Evolutionary conservation across 2,329 filamentous ascomycete genomes (phyloP).

Genomic region (Sarocladium strictum): DNA sequence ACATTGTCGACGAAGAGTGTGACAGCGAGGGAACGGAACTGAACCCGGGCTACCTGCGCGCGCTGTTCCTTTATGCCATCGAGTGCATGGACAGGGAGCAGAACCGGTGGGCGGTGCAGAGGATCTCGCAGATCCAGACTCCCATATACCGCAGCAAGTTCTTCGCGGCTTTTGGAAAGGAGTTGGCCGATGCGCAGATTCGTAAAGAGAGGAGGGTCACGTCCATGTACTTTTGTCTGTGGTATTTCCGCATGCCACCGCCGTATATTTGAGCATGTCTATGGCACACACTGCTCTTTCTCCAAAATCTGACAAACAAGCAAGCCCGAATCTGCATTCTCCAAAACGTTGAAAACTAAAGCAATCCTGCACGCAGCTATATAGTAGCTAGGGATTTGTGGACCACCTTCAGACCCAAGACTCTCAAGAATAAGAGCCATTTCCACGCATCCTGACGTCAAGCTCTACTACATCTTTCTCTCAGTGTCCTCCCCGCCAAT

Average conservation of each 20-base stretch:
- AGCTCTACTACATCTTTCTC: too few relatives aligned
- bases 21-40: conserved; percentile 10
- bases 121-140: conserved; percentile 11
- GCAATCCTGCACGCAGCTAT: too few relatives aligned
- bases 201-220: conserved; percentile 11
- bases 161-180: conserved; percentile 11
- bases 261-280: background rate
- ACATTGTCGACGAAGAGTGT: conserved; percentile 16
- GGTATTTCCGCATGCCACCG: conserved; percentile 11
- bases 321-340: too few relatives aligned
- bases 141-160: conserved; percentile 12
- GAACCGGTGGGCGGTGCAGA: conserved; percentile 15
- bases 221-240: conserved; percentile 12
- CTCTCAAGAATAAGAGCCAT: background rate
- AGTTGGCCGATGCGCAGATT: conserved; percentile 10
- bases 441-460: too few relatives aligned
- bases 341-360: background rate
- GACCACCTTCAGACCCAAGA: background rate
- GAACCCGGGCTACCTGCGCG: conserved; percentile 17
- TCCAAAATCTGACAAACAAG: background rate
- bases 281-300: too few relatives aligned
- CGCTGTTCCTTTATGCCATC: conserved; percentile 17
- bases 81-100: conserved; percentile 15
- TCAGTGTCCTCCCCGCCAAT: background rate
- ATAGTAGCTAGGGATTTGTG: too few relatives aligned